Conservation (phyloP, 2,329 filamentous ascomycete species). For the Microsporum canis region DNA sequence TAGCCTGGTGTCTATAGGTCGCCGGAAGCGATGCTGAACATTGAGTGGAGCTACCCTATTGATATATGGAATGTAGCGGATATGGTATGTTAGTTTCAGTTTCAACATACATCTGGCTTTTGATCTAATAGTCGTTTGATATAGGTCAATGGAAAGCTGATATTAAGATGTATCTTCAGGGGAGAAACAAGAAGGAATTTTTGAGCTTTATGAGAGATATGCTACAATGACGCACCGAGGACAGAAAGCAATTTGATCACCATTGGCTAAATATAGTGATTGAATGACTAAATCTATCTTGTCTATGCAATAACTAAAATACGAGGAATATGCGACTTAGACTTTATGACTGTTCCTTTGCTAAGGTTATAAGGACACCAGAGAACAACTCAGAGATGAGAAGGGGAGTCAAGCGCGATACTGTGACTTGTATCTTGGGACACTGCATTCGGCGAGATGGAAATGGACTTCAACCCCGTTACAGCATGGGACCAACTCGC, state of each 20-base stretch:
- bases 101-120: no score
- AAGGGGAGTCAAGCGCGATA: no score
- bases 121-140: no score
- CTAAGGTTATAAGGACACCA: not conserved
- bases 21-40: slow-evolving; percentile 37
- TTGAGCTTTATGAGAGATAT: not conserved
- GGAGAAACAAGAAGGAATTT: no score
- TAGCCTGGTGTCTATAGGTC: slow-evolving; percentile 29
- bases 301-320: not conserved
- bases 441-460: not conserved
- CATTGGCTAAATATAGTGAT: not conserved
- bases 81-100: slow-evolving; percentile 30
- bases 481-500: slow-evolving; percentile 35
- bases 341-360: not conserved
- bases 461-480: slow-evolving; percentile 4
- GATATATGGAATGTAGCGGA: slow-evolving; percentile 44
- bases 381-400: not conserved
- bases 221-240: not conserved
- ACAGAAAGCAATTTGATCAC: not conserved
- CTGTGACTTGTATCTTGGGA: not conserved
- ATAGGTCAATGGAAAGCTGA: not conserved
- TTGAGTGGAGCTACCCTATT: slow-evolving; percentile 36
- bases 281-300: not conserved
- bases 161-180: no score
- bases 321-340: not conserved